These are phyloP conservation scores for Tilletia walkeri DNA, from an alignment of 1,284 basidiomycete genomes.

Conservation along the genomic window DNA sequence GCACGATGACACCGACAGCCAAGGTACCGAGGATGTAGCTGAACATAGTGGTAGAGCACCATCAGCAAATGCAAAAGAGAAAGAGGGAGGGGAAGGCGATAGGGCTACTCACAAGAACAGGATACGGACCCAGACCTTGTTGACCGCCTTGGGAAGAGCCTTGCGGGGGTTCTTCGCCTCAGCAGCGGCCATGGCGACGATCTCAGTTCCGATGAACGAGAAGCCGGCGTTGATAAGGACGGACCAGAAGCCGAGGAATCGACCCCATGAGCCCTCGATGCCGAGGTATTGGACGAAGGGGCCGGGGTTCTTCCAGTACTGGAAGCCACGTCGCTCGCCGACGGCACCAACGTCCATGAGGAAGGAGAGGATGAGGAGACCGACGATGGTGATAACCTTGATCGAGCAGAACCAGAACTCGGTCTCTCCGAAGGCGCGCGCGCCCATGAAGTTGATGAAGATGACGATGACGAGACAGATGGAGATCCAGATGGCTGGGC, in stretches of 20 bases:
- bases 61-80: not conserved
- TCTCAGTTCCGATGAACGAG: conserved; percentile 77
- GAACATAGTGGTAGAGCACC: conserved; percentile 25
- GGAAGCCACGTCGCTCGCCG: conserved; percentile 43
- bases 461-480: conserved; percentile 71
- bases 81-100: not conserved
- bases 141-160: conserved; percentile 44
- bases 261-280: conserved; percentile 64
- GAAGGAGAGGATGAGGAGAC: conserved; percentile 49
- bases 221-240: conserved; percentile 67
- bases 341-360: conserved; percentile 48
- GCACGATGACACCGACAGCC: conserved; percentile 47
- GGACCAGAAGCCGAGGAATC: conserved; percentile 57
- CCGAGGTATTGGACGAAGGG: conserved; percentile 47
- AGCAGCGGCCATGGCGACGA: conserved; percentile 77
- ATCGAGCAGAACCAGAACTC: conserved; percentile 59
- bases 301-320: conserved; percentile 57
- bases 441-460: conserved; percentile 72
- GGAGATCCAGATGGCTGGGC: conserved; percentile 72
- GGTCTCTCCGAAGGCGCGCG: conserved; percentile 50
- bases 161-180: conserved; percentile 61
- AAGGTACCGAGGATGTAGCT: conserved; percentile 59
- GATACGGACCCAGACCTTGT: conserved; percentile 44
- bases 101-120: not conserved
- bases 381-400: conserved; percentile 51